Percentiles rank a stretch among this genome's conserved stretches.
phyloP scores from a whole-genome alignment of 305 asterid species.

The Fraxinus baroniana region DNA sequence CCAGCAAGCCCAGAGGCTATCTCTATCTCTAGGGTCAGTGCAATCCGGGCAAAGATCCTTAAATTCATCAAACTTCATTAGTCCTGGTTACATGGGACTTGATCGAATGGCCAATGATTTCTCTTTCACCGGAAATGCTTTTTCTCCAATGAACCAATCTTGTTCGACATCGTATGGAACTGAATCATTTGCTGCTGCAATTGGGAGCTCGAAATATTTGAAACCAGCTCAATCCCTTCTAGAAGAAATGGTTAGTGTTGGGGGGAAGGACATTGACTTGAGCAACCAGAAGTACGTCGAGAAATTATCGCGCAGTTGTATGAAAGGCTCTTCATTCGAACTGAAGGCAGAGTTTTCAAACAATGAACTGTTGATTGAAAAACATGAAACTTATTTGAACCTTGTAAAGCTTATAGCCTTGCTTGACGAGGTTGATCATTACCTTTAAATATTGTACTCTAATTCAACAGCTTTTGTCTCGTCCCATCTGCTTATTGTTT shows the following conservation, averaged over 20 bases:
- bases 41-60: conserved; percentile 36
- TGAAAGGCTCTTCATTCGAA: conserved; percentile 47
- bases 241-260: conserved; percentile 66
- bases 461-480: background rate
- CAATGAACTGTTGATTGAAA: conserved; percentile 39
- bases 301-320: conserved; percentile 41
- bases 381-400: conserved; percentile 43
- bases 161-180: conserved; percentile 40
- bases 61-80: conserved; percentile 29
- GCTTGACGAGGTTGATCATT: conserved; percentile 59
- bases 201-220: conserved; percentile 61
- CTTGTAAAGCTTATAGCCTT: conserved; percentile 65
- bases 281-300: conserved; percentile 42
- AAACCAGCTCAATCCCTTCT: conserved; percentile 70
- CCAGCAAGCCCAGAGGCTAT: conserved; percentile 55
- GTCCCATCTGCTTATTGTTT: background rate
- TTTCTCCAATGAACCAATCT: conserved; percentile 29
- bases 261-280: conserved; percentile 38
- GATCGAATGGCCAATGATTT: conserved; percentile 22
- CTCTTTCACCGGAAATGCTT: conserved; percentile 28
- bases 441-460: background rate
- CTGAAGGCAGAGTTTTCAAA: conserved; percentile 51
- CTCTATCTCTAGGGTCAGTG: conserved; percentile 65
- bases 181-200: conserved; percentile 38
- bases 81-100: conserved; percentile 32